Conservation (phyloP, 2,329 filamentous ascomycete species). For the Cytospora mali region DNA sequence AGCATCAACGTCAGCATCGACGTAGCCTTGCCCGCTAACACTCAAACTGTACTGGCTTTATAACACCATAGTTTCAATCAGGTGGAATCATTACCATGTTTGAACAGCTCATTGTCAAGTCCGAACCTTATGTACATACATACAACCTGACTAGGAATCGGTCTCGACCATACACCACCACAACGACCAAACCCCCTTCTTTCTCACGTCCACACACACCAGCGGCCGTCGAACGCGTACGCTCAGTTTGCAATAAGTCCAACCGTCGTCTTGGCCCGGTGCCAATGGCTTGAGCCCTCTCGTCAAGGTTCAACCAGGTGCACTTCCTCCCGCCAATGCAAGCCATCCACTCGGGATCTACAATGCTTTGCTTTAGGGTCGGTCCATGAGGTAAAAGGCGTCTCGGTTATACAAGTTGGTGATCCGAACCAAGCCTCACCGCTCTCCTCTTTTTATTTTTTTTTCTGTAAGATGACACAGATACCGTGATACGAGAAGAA, state of each 20-base stretch:
- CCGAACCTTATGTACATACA: too few relatives aligned
- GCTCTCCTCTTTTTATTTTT: neutral
- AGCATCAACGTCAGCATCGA: neutral
- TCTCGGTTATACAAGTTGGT: neutral
- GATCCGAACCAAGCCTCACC: neutral
- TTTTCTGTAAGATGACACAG: too few relatives aligned
- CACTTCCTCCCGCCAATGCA: neutral
- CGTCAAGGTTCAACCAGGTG: neutral
- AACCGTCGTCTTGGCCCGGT: neutral
- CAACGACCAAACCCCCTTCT: too few relatives aligned
- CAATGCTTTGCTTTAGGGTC: neutral
- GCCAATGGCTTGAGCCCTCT: neutral
- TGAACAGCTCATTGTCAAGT: too few relatives aligned
- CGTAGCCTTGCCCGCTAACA: neutral
- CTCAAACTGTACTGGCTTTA: neutral
- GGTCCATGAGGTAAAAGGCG: neutral
- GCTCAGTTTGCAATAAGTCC: neutral
- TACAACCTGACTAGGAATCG: too few relatives aligned
- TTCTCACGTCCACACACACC: neutral
- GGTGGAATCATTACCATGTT: too few relatives aligned
- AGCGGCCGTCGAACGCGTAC: neutral
- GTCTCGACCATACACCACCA: neutral
- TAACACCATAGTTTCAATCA: too few relatives aligned
- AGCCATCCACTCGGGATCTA: neutral
- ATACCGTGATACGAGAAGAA: too few relatives aligned